Evolutionary conservation across 805 yeast species (phyloP).

Genomic region (Cephaloascus albidus): DNA sequence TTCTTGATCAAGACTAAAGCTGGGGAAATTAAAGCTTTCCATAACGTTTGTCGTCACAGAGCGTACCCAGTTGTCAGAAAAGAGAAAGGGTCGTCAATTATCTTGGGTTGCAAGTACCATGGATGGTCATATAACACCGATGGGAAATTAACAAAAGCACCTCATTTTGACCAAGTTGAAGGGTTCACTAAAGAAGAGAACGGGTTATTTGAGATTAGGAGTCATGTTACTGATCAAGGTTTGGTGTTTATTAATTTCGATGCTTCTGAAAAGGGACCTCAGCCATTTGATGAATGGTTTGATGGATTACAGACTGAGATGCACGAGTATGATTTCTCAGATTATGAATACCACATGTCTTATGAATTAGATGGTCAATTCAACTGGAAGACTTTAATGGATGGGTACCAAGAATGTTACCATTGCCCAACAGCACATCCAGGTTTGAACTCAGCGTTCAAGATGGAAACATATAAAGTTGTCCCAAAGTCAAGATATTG

Average conservation of each 20-base stretch:
- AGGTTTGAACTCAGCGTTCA: slow-evolving; percentile 46
- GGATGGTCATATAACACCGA: slow-evolving; percentile 62
- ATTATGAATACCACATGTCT: slow-evolving; percentile 57
- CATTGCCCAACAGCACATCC: slow-evolving; percentile 66
- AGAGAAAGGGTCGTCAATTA: slow-evolving; percentile 47
- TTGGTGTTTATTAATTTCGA: slow-evolving; percentile 49
- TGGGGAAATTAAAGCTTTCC: slow-evolving; percentile 51
- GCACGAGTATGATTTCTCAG: slow-evolving; percentile 49
- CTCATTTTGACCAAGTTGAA: slow-evolving; percentile 49
- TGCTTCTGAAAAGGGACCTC: slow-evolving; percentile 26
- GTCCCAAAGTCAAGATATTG: slow-evolving; percentile 51
- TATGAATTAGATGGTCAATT: slow-evolving; percentile 55
- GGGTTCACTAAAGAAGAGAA: slow-evolving; percentile 49
- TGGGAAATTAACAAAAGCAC: slow-evolving; percentile 50
- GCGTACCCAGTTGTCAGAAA: slow-evolving; percentile 55
- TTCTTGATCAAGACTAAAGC: slow-evolving; percentile 44
- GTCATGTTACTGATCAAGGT: slow-evolving; percentile 48
- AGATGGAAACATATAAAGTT: slow-evolving; percentile 57
- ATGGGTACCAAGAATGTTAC: slow-evolving; percentile 60
- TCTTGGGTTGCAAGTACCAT: slow-evolving; percentile 53
- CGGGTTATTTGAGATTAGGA: slow-evolving; percentile 43
- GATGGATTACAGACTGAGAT: slow-evolving; percentile 40
- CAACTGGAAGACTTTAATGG: slow-evolving; percentile 63
- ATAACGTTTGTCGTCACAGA: slow-evolving; percentile 57
- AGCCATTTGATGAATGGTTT: slow-evolving; percentile 43